These are phyloP conservation scores for Dichotomocladium elegans DNA, from an alignment of 371 early-diverging fungal genomes.

Conservation along the genomic window DNA sequence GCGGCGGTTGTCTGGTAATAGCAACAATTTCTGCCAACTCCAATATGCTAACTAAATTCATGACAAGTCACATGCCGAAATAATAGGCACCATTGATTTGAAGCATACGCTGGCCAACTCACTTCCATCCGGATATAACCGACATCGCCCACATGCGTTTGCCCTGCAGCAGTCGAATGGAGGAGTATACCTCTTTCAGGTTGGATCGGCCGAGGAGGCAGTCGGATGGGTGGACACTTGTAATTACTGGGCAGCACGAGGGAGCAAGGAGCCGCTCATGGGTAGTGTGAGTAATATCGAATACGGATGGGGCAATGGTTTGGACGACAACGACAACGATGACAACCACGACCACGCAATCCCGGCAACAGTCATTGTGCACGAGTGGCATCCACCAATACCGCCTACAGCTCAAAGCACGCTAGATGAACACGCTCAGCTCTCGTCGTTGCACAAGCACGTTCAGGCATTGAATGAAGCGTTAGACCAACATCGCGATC, in stretches of 20 bases:
- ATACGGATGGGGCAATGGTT: slow-evolving; percentile 85
- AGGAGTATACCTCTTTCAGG: slow-evolving; percentile 84
- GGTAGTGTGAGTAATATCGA: slow-evolving; percentile 88
- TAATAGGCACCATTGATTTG: slow-evolving; percentile 61
- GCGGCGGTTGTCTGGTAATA: slow-evolving; percentile 23
- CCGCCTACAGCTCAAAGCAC: slow-evolving; percentile 32
- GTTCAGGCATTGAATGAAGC: slow-evolving; percentile 27
- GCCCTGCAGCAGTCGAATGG: slow-evolving; percentile 81
- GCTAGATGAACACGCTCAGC: slow-evolving; percentile 31
- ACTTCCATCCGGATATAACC: slow-evolving; percentile 81
- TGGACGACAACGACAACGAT: slow-evolving; percentile 24
- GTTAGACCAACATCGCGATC: slow-evolving; percentile 38
- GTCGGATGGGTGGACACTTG: slow-evolving; percentile 83
- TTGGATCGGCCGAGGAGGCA: slow-evolving; percentile 60
- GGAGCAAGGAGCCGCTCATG: slow-evolving; percentile 81
- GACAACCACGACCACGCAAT: neutral
- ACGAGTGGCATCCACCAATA: slow-evolving; percentile 36
- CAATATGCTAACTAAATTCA: no score
- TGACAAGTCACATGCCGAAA: slow-evolving; percentile 27
- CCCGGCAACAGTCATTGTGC: slow-evolving; percentile 6
- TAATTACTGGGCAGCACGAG: slow-evolving; percentile 93
- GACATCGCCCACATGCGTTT: slow-evolving; percentile 80
- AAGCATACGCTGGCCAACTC: slow-evolving; percentile 82
- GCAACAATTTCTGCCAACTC: neutral
- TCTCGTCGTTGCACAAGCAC: slow-evolving; percentile 25